Evolutionary conservation across 2,329 filamentous ascomycete species (phyloP), one percentile per base, ranked within the genome.

Genomic region (Apiospora malaysiana): DNA sequence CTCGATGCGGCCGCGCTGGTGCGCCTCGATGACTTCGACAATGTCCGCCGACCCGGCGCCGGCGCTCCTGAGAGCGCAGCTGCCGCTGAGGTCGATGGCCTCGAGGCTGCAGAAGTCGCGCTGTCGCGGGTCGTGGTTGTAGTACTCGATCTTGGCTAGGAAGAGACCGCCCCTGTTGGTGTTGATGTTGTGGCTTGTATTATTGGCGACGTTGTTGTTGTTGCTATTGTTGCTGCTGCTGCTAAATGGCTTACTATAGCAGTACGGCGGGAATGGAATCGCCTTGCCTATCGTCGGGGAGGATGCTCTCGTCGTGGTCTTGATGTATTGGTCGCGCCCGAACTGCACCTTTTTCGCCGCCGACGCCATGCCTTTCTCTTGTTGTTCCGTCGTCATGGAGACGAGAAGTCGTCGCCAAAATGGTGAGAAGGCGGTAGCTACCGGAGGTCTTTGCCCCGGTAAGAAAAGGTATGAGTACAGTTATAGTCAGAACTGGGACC

Each of bases 131-230:
- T 63, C 56, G 56, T 63, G 56, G 56, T 63, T 63, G 32, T 63
- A 63, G 56, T 63, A 63, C 56, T 63, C 56, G 56, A 63, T 63
- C 32, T 63, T 63, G 56, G 56, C 56, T 21, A 63, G 4, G 56
- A 63, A 63, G 6, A 63, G 32, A 32, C 51, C 51, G 56, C 56
- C 32, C 18, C 32, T 59, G 2, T 40, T 63, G 56, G 8, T 63
- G 25, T 8, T 8, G 12, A 14, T 56, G 23, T 16, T 27, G 12
- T 16, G 27, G 23, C n/a, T n/a, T n/a, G n/a, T n/a, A n/a, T n/a
- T n/a, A n/a, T n/a, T n/a, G n/a, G n/a, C n/a, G n/a, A 12, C 27
- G 9, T 12, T 14, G n/a, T 10, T 56, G 25, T n/a, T n/a, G 27
- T 6, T 37, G 51, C 21, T 51, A 12, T 16, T 51, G 47, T 25